phyloP scores from a whole-genome alignment of 1,284 basidiomycete genomes.

The Apiotrichum gamsii region DNA sequence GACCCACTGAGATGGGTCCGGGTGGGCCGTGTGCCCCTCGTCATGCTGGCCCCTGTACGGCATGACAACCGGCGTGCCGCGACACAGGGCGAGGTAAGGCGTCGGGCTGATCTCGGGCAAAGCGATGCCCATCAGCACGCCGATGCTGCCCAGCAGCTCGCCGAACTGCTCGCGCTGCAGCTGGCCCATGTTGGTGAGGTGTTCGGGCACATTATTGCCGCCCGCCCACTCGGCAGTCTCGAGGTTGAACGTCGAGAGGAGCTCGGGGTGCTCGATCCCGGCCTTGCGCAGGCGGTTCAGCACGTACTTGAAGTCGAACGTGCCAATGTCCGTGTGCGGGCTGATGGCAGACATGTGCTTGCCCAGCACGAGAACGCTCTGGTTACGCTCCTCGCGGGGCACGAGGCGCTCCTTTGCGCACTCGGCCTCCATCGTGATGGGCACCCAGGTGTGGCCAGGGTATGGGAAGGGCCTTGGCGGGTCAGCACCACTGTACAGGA shows the following conservation, averaged over 20 bases:
- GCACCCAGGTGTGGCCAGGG: conserved; percentile 17
- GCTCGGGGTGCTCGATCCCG: too few species aligned
- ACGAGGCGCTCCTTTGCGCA: conserved; percentile 27
- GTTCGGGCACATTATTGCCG: conserved; percentile 27
- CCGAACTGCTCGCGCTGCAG: conserved; percentile 27
- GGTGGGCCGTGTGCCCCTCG: neutral
- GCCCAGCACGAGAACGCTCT: conserved; percentile 1
- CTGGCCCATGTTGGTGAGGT: conserved; percentile 21
- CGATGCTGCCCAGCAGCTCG: conserved; percentile 27
- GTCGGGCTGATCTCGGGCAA: conserved; percentile 36
- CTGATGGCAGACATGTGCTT: too few species aligned
- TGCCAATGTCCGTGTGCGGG: too few species aligned
- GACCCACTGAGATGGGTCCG: neutral
- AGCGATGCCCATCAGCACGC: conserved; percentile 41
- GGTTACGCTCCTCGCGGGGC: conserved; percentile 4
- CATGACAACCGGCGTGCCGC: conserved; percentile 42
- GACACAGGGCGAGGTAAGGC: conserved; percentile 38
- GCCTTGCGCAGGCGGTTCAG: too few species aligned
- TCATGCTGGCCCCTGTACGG: too few species aligned
- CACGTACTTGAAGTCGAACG: too few species aligned
- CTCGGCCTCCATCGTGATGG: conserved; percentile 37
- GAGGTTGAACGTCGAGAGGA: neutral
- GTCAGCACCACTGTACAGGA: neutral
- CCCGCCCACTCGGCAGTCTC: conserved; percentile 16
- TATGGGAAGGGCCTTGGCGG: conserved; percentile 11